Percentiles rank a stretch among this genome's conserved stretches.
Evolutionary conservation across 1,284 basidiomycete species (phyloP).

Genomic region (Marasmius fiardii): DNA sequence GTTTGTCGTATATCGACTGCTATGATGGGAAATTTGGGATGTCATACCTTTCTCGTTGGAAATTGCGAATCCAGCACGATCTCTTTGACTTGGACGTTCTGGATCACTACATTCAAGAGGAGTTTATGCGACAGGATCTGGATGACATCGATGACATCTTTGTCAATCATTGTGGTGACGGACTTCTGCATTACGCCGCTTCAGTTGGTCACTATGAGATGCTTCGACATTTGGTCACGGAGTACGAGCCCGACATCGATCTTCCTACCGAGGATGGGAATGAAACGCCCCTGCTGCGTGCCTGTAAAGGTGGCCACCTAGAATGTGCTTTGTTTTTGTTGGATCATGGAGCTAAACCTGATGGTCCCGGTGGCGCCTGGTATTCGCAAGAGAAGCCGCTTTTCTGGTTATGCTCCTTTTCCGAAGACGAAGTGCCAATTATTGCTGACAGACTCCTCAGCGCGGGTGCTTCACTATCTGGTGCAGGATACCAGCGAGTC

Average conservation of each 20-base stretch:
- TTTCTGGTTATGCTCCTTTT: constrained; percentile 9
- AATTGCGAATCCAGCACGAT: constrained; percentile 1
- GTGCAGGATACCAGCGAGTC: not conserved
- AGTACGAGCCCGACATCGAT: constrained; percentile 5
- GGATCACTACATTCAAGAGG: constrained; percentile 8
- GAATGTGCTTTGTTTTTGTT: constrained; percentile 11
- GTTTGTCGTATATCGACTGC: not conserved
- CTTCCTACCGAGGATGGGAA: not conserved
- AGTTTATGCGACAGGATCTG: not conserved
- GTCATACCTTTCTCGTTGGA: not conserved
- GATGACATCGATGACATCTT: constrained; percentile 8
- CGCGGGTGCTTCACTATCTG: not conserved
- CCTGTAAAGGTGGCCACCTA: constrained; percentile 8
- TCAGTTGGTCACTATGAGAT: not conserved
- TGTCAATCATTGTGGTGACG: constrained; percentile 9
- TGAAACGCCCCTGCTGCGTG: constrained; percentile 7
- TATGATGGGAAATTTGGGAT: constrained; percentile 4
- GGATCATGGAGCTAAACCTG: constrained; percentile 6
- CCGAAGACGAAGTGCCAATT: constrained; percentile 3
- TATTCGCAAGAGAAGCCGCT: not conserved
- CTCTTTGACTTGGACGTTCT: not conserved
- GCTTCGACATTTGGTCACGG: constrained; percentile 4
- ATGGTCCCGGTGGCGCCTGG: not conserved
- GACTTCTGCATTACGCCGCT: constrained; percentile 9
- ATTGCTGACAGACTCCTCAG: constrained; percentile 6